Evolutionary conservation across 164 flowering plant species (phyloP), one percentile per base, ranked within the genome.

Genomic region (Malania oleifera): DNA sequence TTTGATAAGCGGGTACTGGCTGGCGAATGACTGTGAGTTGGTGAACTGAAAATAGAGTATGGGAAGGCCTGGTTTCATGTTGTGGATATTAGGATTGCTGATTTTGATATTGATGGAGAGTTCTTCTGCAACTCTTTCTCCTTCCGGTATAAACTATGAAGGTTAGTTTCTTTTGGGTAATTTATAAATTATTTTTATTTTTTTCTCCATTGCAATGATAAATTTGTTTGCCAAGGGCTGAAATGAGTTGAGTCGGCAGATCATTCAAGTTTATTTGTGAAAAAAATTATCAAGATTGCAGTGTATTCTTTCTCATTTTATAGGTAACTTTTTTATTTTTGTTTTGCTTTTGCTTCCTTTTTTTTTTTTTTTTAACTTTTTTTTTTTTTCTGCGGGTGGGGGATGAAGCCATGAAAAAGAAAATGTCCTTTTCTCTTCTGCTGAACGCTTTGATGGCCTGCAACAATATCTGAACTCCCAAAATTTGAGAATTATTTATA

Each of bases 91-190:
- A 47, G 78, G 73, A 46, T 69, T 82, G 19, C 66, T 86, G 69
- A 54, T 91, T 65, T 71, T 80, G 72, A 62, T 70, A 48, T 67
- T 81, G 60, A 60, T 84, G 67, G 76, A 66, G 58, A 37, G 63
- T 60, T 74, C 75, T 66, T 73, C 61, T 76, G 91, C 98, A 39
- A 78, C 92, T 61, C 95, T 91, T 55, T 88, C 98, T 70, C 98
- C 98, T 45, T 61, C 85, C 67, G 98, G 98, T 50, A 63, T 88
- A 1, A 91, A 91, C 68, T 86, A 79, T 72, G 98, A 91, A 91
- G 98, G 98, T 91, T 39, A 63, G 83, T 70, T 29, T 61, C 56
- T 53, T 34, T 58, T 44, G 17, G 5, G 5, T n/a, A 22, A 2
- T 56, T 27, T 43, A 52, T 1, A 35, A 40, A 18, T 35, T 20